These are phyloP conservation scores for Przewalskia tangutica DNA, from an alignment of 257 asterid genomes.

Conservation along the genomic window DNA sequence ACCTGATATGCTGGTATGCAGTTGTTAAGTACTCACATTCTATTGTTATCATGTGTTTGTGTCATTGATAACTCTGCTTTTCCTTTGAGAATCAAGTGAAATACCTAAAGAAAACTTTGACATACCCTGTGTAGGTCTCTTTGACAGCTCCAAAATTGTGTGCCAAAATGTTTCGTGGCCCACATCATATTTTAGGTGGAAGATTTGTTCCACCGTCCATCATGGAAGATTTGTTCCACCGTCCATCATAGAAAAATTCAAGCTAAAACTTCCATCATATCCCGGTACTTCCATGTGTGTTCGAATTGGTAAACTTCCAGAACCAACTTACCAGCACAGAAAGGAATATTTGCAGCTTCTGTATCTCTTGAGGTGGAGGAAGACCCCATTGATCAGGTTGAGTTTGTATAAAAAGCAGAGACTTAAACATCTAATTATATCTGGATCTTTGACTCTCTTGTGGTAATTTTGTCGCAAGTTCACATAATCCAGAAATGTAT, in stretches of 20 bases:
- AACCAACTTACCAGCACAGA: not conserved
- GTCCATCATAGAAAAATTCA: conserved; percentile 16
- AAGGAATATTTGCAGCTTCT: conserved; percentile 2
- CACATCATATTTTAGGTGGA: conserved; percentile 28
- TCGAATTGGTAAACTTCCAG: conserved; percentile 14
- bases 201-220: conserved; percentile 22
- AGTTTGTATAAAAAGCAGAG: not conserved
- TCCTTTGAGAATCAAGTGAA: not conserved
- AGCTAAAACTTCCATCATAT: conserved; percentile 23
- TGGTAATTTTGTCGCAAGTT: not conserved
- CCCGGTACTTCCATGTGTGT: conserved; percentile 27
- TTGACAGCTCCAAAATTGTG: conserved; percentile 31
- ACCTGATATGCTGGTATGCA: conserved; percentile 32
- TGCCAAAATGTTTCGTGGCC: conserved; percentile 21
- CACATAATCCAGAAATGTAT: not conserved
- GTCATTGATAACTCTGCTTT: not conserved
- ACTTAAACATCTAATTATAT: not conserved
- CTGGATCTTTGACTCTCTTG: not conserved
- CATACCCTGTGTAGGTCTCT: conserved; percentile 15
- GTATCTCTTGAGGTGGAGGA: not conserved
- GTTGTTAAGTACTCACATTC: not conserved
- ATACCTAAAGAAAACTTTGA: not conserved
- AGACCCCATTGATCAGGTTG: conserved; percentile 26
- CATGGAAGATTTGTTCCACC: conserved; percentile 21
- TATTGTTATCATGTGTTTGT: not conserved